Base-by-base conservation (phyloP, 1,284 basidiomycete species). In the Microbotryum lychnidis-dioicae region DNA sequence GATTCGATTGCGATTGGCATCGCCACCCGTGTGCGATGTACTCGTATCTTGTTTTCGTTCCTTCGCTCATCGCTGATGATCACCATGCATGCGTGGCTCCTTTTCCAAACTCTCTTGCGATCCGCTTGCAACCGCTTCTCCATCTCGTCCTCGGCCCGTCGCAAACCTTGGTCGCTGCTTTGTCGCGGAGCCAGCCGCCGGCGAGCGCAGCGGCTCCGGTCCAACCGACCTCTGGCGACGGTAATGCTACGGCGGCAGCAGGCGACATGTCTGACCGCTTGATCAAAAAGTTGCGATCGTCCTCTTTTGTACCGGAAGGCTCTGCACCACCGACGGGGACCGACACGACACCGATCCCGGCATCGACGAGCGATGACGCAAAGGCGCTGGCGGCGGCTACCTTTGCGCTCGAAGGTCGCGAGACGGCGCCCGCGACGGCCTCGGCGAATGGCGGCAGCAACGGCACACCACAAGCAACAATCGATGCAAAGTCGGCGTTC, bases 221-320 rank as follows among this genome's bases (percentile, higher is more conserved):
- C 54, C 54, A 56, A 56, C 54, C 37, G 59, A 29, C 27, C 45
- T 31, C 50, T 49, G 25, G 29, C 52, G 16, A 50, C 46, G 4
- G 18, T 51, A 8, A 21, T 57, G 6, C 42, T 54, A 45, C 59
- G 1, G 21, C 61, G 3, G 23, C 60, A n/a, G 33, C 25, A n/a
- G 33, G 16, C n/a, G 51, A 33, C 42, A 57, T 50, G 29, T 57
- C 44, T 8, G 59, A 66, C 21, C 59, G 62, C n/a, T 51, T 62
- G n/a, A 60, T 53, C 62, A 68, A 68, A 58, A 68, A 68, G 54
- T 56, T 64, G 25, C 59, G 66, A 48, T 60, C 66, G 20, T 68
- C 66, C 10, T 63, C 61, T 9, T 68, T 68, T 44, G 64, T 68
- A 3, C 66, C 66, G 10, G 66, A 68, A 47, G 45, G 56, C 9